A percentile compares a stretch with the other conserved stretches of the same genome.
Evolutionary conservation across 2,329 filamentous ascomycete species (phyloP).

Genomic region (Fusarium protoensiforme): DNA sequence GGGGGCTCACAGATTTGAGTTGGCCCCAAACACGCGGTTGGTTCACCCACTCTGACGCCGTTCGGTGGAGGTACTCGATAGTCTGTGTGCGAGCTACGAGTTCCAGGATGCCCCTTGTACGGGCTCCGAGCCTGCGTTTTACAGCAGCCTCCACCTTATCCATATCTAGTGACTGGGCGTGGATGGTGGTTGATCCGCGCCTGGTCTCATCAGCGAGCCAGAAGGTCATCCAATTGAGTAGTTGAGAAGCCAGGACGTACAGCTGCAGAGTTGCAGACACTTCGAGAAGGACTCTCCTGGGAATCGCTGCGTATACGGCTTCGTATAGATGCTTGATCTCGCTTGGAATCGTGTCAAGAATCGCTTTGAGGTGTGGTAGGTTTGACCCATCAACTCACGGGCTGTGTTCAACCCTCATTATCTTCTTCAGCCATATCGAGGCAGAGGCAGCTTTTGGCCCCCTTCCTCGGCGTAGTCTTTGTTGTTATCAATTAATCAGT

Average conservation of each 20-base stretch:
- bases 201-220: constrained; percentile 9
- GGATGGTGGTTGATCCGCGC: not conserved
- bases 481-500: too few relatives aligned
- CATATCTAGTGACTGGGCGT: not conserved
- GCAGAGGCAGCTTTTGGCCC: too few relatives aligned
- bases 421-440: too few relatives aligned
- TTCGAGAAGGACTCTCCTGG: not conserved
- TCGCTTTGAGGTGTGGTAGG: not conserved
- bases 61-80: constrained; percentile 6
- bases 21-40: not conserved
- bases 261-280: constrained; percentile 1
- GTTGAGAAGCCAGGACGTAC: not conserved
- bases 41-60: constrained; percentile 3
- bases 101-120: constrained; percentile 13
- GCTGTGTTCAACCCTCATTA: too few relatives aligned
- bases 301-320: not conserved
- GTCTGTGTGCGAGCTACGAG: not conserved
- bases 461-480: too few relatives aligned
- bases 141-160: not conserved
- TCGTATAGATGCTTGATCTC: constrained; percentile 9
- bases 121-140: not conserved
- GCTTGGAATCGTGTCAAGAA: not conserved
- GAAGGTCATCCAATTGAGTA: not conserved
- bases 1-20: not conserved
- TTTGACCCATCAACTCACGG: not conserved